Evolutionary conservation across 1,139 yeast species (phyloP).

Genomic region (Lodderomyces margitis): DNA sequence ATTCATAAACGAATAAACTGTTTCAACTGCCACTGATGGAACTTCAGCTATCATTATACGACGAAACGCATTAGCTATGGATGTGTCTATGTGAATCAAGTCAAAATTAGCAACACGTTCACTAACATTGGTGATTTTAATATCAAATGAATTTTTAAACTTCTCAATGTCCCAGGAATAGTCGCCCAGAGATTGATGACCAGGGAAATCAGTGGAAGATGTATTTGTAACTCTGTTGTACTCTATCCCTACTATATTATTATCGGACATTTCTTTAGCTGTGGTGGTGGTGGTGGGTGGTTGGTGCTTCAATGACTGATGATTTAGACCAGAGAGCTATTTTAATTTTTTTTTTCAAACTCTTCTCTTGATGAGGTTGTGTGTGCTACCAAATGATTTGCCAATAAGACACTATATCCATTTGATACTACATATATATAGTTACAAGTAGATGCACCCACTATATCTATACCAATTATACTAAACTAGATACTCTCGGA

Average conservation of each 20-base stretch:
- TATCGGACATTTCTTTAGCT: slow-evolving; percentile 32
- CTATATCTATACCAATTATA: slow-evolving; percentile 14
- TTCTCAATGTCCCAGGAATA: slow-evolving; percentile 82
- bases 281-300: not conserved
- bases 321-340: not conserved
- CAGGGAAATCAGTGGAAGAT: slow-evolving; percentile 86
- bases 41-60: slow-evolving; percentile 96
- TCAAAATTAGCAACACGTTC: slow-evolving; percentile 84
- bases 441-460: not conserved
- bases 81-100: slow-evolving; percentile 80
- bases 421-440: no score
- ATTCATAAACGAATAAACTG: slow-evolving; percentile 85
- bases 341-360: slow-evolving; percentile 3
- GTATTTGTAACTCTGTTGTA: slow-evolving; percentile 89
- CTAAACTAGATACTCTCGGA: slow-evolving; percentile 10
- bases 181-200: slow-evolving; percentile 62
- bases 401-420: no score
- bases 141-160: slow-evolving; percentile 69
- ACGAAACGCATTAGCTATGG: slow-evolving; percentile 94
- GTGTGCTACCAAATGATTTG: not conserved
- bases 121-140: slow-evolving; percentile 62
- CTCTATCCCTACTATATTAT: slow-evolving; percentile 77
- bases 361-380: not conserved
- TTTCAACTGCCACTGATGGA: slow-evolving; percentile 93
- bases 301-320: not conserved